phyloP scores from a whole-genome alignment of 208 protist genomes.

The Crithidia brevicula region DNA sequence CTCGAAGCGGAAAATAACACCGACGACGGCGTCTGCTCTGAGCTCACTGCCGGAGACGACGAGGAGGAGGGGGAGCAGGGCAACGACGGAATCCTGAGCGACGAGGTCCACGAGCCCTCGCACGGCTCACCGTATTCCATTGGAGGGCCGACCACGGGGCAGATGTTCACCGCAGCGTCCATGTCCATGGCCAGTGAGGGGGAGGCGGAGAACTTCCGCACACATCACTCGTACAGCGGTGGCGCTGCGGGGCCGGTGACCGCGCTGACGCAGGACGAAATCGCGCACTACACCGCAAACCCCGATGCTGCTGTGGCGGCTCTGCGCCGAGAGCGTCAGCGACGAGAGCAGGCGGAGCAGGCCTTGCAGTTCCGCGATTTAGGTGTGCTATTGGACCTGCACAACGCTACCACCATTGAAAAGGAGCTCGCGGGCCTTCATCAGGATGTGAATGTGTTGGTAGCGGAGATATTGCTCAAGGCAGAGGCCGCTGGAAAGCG shows the following conservation, averaged over 20 bases:
- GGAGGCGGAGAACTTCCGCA: conserved; percentile 1
- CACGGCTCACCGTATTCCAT: background rate
- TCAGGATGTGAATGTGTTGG: conserved; percentile 68
- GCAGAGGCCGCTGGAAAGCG: conserved; percentile 40
- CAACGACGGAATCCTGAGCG: background rate
- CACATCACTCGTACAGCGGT: background rate
- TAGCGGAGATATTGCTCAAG: conserved; percentile 58
- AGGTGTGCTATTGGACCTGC: conserved; percentile 57
- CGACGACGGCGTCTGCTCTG: conserved; percentile 51
- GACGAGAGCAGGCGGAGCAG: conserved; percentile 58
- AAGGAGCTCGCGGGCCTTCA: conserved; percentile 55
- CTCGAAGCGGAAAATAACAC: background rate
- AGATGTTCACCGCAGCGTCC: conserved; percentile 32
- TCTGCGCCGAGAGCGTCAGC: conserved; percentile 55
- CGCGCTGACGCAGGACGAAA: conserved; percentile 22
- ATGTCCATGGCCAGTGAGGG: conserved; percentile 5
- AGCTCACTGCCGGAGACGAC: conserved; percentile 26
- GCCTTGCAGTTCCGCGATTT: conserved; percentile 46
- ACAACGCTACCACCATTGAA: conserved; percentile 51
- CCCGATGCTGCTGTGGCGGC: conserved; percentile 30
- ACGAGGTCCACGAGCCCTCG: background rate
- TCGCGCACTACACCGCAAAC: conserved; percentile 14
- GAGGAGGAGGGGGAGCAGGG: conserved; percentile 12
- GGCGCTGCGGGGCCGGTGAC: background rate
- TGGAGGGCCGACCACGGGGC: conserved; percentile 3